Percentiles rank a stretch among this genome's conserved stretches.
phyloP scores from a whole-genome alignment of 2,329 filamentous ascomycete species.

The Colletotrichum tropicicola region DNA sequence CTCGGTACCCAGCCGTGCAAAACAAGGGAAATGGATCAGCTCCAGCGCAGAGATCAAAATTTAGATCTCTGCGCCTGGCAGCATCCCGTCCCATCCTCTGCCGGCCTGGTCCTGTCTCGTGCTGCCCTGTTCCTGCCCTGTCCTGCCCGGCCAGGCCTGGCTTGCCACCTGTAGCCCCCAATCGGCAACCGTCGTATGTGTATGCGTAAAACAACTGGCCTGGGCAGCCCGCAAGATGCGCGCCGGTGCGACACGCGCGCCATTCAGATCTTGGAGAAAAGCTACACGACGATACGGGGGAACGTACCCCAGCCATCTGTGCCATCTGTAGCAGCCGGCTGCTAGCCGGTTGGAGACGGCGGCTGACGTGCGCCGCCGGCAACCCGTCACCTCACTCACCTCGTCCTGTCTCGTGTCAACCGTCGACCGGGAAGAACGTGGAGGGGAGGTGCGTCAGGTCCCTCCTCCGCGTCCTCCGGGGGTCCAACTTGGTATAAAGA shows the following conservation, averaged over 20 bases:
- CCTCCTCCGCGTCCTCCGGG: not conserved
- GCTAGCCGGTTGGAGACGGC: not conserved
- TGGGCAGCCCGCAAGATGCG: constrained; percentile 3
- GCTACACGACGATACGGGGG: not conserved
- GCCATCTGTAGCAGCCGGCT: constrained; percentile 5
- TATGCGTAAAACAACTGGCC: constrained; percentile 6
- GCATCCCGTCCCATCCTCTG: not conserved
- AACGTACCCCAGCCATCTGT: too few relatives aligned
- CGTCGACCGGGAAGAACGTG: not conserved
- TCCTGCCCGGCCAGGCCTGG: not conserved
- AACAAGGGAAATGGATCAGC: not conserved
- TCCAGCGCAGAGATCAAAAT: constrained; percentile 13
- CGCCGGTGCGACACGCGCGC: constrained; percentile 8
- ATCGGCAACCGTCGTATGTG: not conserved
- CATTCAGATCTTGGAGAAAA: not conserved
- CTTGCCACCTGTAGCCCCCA: not conserved
- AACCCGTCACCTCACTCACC: not conserved
- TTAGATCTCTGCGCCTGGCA: constrained; percentile 14
- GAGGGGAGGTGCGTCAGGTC: constrained; percentile 1
- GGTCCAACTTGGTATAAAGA: constrained; percentile 15
- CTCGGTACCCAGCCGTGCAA: constrained; percentile 24
- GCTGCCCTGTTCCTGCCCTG: not conserved
- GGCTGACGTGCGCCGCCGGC: constrained; percentile 4
- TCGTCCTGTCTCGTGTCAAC: not conserved
- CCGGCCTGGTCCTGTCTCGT: not conserved